Base-by-base conservation (phyloP, 345 rosid genomes). In the Hevea brasiliensis region DNA sequence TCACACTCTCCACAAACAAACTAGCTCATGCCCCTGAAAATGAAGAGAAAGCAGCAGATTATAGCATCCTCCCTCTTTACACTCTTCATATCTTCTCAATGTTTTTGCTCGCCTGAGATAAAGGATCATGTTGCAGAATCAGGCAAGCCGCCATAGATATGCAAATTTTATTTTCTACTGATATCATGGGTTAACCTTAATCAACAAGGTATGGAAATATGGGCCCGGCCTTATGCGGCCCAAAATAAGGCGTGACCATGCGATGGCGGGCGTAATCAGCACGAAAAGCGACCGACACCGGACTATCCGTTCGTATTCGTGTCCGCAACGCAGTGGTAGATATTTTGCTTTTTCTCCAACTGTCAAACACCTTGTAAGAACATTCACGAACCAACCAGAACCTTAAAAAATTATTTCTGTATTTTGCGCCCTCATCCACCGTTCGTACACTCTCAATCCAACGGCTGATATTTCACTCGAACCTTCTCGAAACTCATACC, bases 11-110 rank as follows among this genome's bases (percentile, higher is more conserved):
- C 18, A 50, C 7, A 29, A 24, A 2, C 44, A 2, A 32, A 32
- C 37, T 4, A 32, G 3, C 37, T 51, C 7, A 50, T 48, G 71
- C n/a, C n/a, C 72, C 41, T 7, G 57, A n/a, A 50, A 29, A 81
- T 81, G 84, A 74, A 32, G 68, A 29, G 14, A 74, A 50, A 18
- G 17, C 71, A 67, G 32, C 29, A 20, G 23, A 4, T 67, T 56
- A 14, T 50, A 14, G 53, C 75, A 32, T 71, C 0, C 62, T 23
- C 54, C 55, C 32, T 81, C 70, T 45, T 72, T 42, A 27, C 65
- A 51, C 26, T 66, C 51, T 65, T 72, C 58, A 1, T 63, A 17
- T 74, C 67, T 77, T 77, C 79, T 56, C 50, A 6, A 11, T 60
- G 76, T 40, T 45, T 47, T 32, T 48, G 12, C 71, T 56, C 79